Evolutionary conservation across 1,284 basidiomycete genomes (phyloP).

Genomic region (Heliocybe sulcata): DNA sequence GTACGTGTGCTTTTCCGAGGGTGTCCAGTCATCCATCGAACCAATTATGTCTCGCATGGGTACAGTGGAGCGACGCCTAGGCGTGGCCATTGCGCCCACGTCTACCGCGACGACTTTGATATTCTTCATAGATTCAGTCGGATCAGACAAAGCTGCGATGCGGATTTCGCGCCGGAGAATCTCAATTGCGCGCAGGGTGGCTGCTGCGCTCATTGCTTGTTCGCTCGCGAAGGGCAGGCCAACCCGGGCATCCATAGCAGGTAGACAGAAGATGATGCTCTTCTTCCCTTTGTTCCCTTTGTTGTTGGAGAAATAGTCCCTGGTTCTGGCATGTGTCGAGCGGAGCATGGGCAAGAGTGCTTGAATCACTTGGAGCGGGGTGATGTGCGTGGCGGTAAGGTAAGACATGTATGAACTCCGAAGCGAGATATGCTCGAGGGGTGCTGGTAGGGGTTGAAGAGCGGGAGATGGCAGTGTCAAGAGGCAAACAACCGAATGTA

Average conservation of each 20-base stretch:
- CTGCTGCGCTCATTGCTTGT: conserved; percentile 66
- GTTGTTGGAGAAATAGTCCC: conserved; percentile 28
- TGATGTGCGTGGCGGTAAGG: conserved; percentile 64
- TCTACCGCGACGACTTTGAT: conserved; percentile 61
- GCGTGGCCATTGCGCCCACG: conserved; percentile 46
- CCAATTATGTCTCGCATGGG: not conserved
- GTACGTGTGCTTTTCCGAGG: not conserved
- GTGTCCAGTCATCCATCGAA: conserved; percentile 1
- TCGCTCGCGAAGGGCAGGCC: conserved; percentile 63
- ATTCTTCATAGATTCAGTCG: conserved; percentile 47
- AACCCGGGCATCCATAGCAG: conserved; percentile 59
- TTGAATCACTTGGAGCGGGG: conserved; percentile 68
- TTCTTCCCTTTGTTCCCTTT: conserved; percentile 48
- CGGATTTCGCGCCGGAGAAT: conserved; percentile 66
- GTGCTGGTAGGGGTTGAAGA: conserved; percentile 35
- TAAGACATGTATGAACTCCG: conserved; percentile 57
- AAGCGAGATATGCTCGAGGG: conserved; percentile 66
- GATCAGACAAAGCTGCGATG: conserved; percentile 42
- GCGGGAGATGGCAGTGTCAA: conserved; percentile 44
- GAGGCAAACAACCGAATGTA: conserved; percentile 67
- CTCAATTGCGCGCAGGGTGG: conserved; percentile 61
- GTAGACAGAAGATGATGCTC: conserved; percentile 64
- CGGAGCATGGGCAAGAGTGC: conserved; percentile 69
- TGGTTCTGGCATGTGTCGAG: conserved; percentile 42
- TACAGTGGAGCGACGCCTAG: not conserved